These are phyloP conservation scores for Clathrus columnatus DNA, from an alignment of 768 basidiomycete species.

Conservation along the genomic window DNA sequence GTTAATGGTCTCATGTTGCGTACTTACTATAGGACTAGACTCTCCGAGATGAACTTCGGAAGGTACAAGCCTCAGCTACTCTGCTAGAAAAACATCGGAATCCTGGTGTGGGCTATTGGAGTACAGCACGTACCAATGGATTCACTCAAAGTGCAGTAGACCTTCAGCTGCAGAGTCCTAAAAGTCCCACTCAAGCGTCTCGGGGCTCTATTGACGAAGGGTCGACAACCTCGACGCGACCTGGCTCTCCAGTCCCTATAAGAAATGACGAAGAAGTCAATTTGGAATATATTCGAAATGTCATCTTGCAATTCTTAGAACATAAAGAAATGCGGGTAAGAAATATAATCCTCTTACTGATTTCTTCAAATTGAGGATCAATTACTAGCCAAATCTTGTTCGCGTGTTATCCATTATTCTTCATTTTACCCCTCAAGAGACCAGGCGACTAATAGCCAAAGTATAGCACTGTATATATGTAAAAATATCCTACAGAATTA, in stretches of 20 bases:
- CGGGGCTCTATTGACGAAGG: slow-evolving; percentile 13
- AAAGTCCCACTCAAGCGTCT: slow-evolving; percentile 15
- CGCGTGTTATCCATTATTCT: slow-evolving; percentile 87
- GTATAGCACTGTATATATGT: slow-evolving; percentile 31
- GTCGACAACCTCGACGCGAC: slow-evolving; percentile 17
- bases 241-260: slow-evolving; percentile 18
- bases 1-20: not conserved
- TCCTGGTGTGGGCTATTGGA: slow-evolving; percentile 94
- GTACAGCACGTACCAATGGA: slow-evolving; percentile 23
- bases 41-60: slow-evolving; percentile 87
- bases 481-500: too few relatives aligned
- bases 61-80: slow-evolving; percentile 89
- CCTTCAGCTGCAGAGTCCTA: slow-evolving; percentile 16
- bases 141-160: slow-evolving; percentile 10
- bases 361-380: slow-evolving; percentile 9
- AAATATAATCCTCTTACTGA: slow-evolving; percentile 8
- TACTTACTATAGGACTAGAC: slow-evolving; percentile 37
- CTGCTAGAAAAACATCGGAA: slow-evolving; percentile 84
- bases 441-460: slow-evolving; percentile 80
- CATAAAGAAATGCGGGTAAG: slow-evolving; percentile 97
- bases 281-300: slow-evolving; percentile 90
- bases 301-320: slow-evolving; percentile 94
- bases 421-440: slow-evolving; percentile 92
- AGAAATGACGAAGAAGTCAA: slow-evolving; percentile 87
- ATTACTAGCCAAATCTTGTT: slow-evolving; percentile 70